A percentile compares a stretch with the other conserved stretches of the same genome.
phyloP scores from a whole-genome alignment of 75 land plant genomes.

The Isoetes taiwanensis region DNA sequence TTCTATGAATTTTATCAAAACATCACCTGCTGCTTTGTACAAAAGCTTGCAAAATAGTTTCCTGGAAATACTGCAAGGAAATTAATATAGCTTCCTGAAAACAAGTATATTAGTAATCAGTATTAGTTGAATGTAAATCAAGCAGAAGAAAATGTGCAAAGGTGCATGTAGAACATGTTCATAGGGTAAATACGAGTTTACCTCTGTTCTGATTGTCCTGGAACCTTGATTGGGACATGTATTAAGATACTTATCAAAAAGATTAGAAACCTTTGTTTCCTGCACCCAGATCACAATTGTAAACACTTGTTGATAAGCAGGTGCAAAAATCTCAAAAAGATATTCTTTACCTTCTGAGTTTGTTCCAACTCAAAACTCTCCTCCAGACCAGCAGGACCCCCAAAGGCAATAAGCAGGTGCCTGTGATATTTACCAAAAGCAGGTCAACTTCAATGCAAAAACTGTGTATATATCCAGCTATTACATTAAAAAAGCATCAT shows the following conservation, averaged over 20 bases:
- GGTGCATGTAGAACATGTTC: background rate
- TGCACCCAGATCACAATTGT: background rate
- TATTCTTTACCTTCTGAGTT: conserved; percentile 45
- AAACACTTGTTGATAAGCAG: background rate
- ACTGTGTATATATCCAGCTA: background rate
- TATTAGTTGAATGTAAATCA: background rate
- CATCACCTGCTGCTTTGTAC: too few relatives aligned
- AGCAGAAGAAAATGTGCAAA: background rate
- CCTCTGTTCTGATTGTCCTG: conserved; percentile 96
- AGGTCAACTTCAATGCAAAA: background rate
- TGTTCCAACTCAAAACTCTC: conserved; percentile 66
- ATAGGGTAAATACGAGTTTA: conserved; percentile 11
- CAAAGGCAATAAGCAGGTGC: conserved; percentile 88
- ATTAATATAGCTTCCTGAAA: conserved; percentile 80
- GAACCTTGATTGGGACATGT: conserved; percentile 91
- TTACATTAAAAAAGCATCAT: background rate
- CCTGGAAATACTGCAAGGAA: conserved; percentile 84
- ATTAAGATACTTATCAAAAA: conserved; percentile 66
- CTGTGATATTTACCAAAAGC: conserved; percentile 17
- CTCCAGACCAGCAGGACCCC: conserved; percentile 87
- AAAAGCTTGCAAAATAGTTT: conserved; percentile 46
- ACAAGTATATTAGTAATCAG: background rate
- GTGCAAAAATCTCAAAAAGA: too few relatives aligned
- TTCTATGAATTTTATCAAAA: too few relatives aligned
- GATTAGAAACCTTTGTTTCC: conserved; percentile 26